Percentiles rank a stretch among this genome's conserved stretches.
Conservation (phyloP, 495 filamentous ascomycete species). For the Hypoxylon trugodes region DNA sequence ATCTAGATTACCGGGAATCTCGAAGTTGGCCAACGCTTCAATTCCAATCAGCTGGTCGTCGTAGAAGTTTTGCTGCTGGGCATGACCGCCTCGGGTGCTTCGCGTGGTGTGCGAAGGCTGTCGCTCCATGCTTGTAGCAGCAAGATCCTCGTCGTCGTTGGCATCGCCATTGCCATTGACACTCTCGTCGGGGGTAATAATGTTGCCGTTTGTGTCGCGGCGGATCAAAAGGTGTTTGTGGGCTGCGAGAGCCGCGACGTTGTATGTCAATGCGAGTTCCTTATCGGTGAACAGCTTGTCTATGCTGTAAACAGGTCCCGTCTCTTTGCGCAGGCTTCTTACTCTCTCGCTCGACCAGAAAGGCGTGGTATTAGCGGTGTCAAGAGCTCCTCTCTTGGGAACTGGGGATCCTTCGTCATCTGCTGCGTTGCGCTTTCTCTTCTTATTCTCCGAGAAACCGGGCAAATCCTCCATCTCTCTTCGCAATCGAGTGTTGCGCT, state of each 20-base stretch:
- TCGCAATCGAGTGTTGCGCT: slow-evolving; percentile 82
- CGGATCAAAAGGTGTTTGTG: slow-evolving; percentile 62
- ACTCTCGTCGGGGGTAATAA: slow-evolving; percentile 59
- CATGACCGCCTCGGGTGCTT: slow-evolving; percentile 69
- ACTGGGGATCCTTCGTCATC: slow-evolving; percentile 77
- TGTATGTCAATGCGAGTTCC: slow-evolving; percentile 80
- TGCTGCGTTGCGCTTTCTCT: slow-evolving; percentile 78
- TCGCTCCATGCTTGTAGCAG: slow-evolving; percentile 72
- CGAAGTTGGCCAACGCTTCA: slow-evolving; percentile 70
- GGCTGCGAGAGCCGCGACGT: slow-evolving; percentile 73
- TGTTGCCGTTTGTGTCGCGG: slow-evolving; percentile 58
- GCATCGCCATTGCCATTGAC: slow-evolving; percentile 57
- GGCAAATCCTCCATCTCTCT: slow-evolving; percentile 81
- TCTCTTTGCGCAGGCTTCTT: slow-evolving; percentile 56
- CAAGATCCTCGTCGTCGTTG: slow-evolving; percentile 56
- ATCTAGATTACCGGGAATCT: slow-evolving; percentile 64
- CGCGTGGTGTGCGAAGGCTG: slow-evolving; percentile 78
- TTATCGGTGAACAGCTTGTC: slow-evolving; percentile 94
- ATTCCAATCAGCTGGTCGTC: slow-evolving; percentile 62
- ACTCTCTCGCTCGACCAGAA: slow-evolving; percentile 61
- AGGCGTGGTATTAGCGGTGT: slow-evolving; percentile 60
- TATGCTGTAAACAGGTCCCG: slow-evolving; percentile 73
- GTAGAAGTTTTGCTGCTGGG: slow-evolving; percentile 60
- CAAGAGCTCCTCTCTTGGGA: slow-evolving; percentile 57
- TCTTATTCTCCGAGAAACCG: slow-evolving; percentile 69